Base-by-base conservation (phyloP, 768 basidiomycete species). In the Amanita muscaria region DNA sequence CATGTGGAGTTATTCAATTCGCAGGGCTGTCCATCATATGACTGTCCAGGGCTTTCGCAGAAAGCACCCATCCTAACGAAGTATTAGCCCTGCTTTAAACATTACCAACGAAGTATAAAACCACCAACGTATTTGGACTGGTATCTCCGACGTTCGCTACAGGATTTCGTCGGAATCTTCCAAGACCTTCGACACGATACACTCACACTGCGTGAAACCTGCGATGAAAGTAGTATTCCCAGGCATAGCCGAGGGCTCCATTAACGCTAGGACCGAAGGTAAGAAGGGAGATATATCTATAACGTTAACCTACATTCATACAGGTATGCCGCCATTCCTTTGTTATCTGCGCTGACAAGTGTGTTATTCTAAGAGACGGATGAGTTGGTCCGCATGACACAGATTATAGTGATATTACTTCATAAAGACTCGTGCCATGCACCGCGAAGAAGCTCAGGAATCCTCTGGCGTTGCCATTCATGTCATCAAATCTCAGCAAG, bases 91-190 rank as follows among this genome's bases (percentile, higher is more conserved):
- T 25, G n/a, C 22, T 33, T 40, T 46, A 15, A 46, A 45, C 25
- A n/a, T n/a, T n/a, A n/a, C 44, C n/a, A 22, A 23, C 38, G 30
- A 41, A 36, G 42, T 15, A 37, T 43, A 49, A 38, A 3, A 18
- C 33, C 19, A 67, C 80, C 56, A 47, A 85, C 81, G 81, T 86
- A 57, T 89, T 88, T 10, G 85, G 85, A 49, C 72, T 83, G 22
- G 81, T 83, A 55, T 86, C 83, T 3, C 86, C 83, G 33, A 88
- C 83, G 49, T 86, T 86, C n/a, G 83, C 82, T 85, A 53, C 14
- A 36, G 14, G 31, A 10, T 52, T 30, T 15, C 38, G 27, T 41
- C 44, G 40, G 52, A 41, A 24, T 42, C 41, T 52, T 23, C 27
- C 43, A 40, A 22, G 29, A 25, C 32, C 36, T 15, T 46, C 19